These are phyloP conservation scores for Tillandsia leiboldiana DNA, from an alignment of 176 grass and related monocot genomes.

Conservation along the genomic window DNA sequence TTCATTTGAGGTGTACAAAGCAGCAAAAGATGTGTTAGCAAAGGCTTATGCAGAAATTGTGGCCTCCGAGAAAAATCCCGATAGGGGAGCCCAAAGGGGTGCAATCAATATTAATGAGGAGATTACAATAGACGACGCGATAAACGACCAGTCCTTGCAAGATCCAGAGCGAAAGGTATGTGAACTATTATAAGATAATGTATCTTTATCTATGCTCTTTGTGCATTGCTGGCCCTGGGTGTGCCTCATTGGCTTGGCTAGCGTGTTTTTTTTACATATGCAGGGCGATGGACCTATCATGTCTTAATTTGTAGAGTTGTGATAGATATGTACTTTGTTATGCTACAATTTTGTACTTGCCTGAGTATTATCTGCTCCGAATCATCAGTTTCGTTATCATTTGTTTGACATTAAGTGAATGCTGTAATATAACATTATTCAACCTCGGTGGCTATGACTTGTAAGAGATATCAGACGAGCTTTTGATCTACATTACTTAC, in stretches of 20 bases:
- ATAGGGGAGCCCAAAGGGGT: slow-evolving; percentile 52
- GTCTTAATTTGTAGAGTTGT: not conserved
- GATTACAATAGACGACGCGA: slow-evolving; percentile 58
- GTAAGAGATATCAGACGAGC: too few species aligned
- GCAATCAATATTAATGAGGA: slow-evolving; percentile 92
- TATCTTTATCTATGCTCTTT: not conserved
- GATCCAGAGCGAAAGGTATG: slow-evolving; percentile 73
- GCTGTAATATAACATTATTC: too few species aligned
- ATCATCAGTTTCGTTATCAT: not conserved
- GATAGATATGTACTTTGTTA: not conserved
- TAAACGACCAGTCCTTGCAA: slow-evolving; percentile 57
- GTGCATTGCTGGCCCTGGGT: not conserved
- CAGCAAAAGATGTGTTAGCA: slow-evolving; percentile 70
- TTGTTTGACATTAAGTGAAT: too few species aligned
- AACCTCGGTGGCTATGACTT: too few species aligned
- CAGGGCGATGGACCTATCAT: not conserved
- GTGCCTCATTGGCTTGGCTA: not conserved
- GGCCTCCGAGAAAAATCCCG: slow-evolving; percentile 56
- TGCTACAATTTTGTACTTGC: not conserved
- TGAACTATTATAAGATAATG: not conserved
- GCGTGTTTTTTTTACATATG: not conserved
- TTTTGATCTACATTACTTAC: too few species aligned
- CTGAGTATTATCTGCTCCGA: too few species aligned
- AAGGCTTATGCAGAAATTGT: slow-evolving; percentile 77
- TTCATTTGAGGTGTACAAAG: slow-evolving; percentile 50